A percentile compares a stretch with the other conserved stretches of the same genome.
These are phyloP conservation scores for Catenaria anguillulae DNA, from an alignment of 371 early-diverging fungal genomes.

Conservation along the genomic window DNA sequence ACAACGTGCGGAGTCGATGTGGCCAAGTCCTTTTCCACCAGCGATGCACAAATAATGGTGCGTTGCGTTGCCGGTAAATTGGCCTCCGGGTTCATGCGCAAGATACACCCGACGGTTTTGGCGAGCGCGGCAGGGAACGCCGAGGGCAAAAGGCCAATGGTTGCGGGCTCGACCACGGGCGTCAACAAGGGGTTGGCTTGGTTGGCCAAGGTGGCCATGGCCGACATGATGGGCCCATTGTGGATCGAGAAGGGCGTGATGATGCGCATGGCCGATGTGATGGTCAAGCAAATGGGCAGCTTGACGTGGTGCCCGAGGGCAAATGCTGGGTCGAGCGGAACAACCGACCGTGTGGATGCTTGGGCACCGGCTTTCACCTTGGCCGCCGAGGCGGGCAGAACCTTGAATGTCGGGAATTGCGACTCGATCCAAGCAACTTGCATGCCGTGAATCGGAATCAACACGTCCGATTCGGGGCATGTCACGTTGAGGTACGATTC, in stretches of 20 bases:
- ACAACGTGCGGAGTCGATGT: neutral
- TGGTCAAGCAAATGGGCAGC: conserved; percentile 48
- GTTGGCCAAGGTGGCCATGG: conserved; percentile 30
- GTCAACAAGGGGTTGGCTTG: conserved; percentile 11
- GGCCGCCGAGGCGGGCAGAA: conserved; percentile 25
- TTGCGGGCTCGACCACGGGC: conserved; percentile 35
- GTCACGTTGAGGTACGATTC: too few species aligned
- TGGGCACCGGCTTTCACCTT: conserved; percentile 44
- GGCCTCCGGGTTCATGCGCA: conserved; percentile 36
- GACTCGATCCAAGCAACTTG: conserved; percentile 44
- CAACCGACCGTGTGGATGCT: conserved; percentile 48
- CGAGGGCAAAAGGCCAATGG: too few species aligned
- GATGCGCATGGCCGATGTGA: conserved; percentile 55
- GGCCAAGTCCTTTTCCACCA: conserved; percentile 37
- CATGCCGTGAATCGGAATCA: conserved; percentile 44
- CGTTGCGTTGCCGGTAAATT: conserved; percentile 15
- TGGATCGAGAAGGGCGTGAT: conserved; percentile 52
- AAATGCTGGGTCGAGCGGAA: conserved; percentile 19
- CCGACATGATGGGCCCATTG: conserved; percentile 44
- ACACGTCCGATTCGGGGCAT: too few species aligned
- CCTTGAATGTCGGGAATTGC: conserved; percentile 29
- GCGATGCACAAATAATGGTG: conserved; percentile 45
- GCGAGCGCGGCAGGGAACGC: too few species aligned
- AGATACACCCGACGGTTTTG: conserved; percentile 47
- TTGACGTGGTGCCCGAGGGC: conserved; percentile 21